Evolutionary conservation across 306 rosid species (phyloP).

Genomic region (Begonia peltatifolia): DNA sequence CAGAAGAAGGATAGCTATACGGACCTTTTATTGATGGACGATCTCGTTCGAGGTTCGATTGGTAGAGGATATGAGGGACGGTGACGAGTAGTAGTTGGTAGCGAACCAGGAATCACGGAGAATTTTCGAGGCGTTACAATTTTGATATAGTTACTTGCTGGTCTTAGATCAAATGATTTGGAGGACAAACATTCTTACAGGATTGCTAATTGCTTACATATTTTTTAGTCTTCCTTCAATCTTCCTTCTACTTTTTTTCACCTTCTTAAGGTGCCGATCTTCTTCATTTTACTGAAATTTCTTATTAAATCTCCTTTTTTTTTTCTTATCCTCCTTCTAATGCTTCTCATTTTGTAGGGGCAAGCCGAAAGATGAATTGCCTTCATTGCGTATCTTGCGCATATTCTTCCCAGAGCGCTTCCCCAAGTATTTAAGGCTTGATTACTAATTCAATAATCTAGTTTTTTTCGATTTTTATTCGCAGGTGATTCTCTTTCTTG

Average conservation of each 20-base stretch:
- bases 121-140: too few relatives aligned
- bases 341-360: slow-evolving; percentile 31
- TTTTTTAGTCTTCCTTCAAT: slow-evolving; percentile 54
- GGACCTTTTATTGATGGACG: too few relatives aligned
- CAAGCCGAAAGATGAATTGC: slow-evolving; percentile 73
- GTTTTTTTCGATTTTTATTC: too few relatives aligned
- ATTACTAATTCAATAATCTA: too few relatives aligned
- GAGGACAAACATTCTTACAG: slow-evolving; percentile 72
- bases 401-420: slow-evolving; percentile 55
- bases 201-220: slow-evolving; percentile 68
- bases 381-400: slow-evolving; percentile 34
- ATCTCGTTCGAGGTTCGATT: too few relatives aligned
- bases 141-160: slow-evolving; percentile 49
- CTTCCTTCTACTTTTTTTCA: too few relatives aligned
- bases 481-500: too few relatives aligned
- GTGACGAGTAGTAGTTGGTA: too few relatives aligned
- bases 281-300: neutral
- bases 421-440: too few relatives aligned
- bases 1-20: too few relatives aligned
- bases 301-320: neutral
- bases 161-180: slow-evolving; percentile 75
- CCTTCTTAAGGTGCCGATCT: slow-evolving; percentile 32
- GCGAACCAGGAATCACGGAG: too few relatives aligned
- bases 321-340: neutral
- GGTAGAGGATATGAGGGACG: too few relatives aligned